These are phyloP conservation scores for Lactarius sp. DNA, from an alignment of 768 basidiomycete species.

Conservation along the genomic window DNA sequence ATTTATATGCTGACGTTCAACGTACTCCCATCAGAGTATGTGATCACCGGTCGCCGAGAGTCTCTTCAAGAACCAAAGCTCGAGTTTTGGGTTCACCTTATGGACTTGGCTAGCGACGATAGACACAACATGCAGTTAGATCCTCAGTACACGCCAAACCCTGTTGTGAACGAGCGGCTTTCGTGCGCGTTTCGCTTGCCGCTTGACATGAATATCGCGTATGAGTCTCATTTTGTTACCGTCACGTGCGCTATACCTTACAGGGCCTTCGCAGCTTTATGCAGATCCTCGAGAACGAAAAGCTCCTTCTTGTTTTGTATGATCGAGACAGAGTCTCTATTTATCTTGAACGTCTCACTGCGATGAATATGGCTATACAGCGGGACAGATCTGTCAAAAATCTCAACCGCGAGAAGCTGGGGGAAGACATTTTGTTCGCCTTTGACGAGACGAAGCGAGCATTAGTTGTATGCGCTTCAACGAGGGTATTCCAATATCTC, in stretches of 20 bases:
- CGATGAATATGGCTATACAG: constrained; percentile 1
- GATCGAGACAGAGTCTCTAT: background rate
- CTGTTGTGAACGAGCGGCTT: background rate
- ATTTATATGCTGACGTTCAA: background rate
- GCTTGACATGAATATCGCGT: constrained; percentile 5
- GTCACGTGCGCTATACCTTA: background rate
- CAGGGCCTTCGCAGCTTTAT: constrained; percentile 2
- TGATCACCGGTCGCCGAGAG: background rate
- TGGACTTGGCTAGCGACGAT: constrained; percentile 11
- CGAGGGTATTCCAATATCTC: constrained; percentile 34
- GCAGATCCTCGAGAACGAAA: constrained; percentile 17
- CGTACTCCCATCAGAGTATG: background rate
- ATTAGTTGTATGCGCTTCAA: constrained; percentile 41
- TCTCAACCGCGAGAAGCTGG: constrained; percentile 44
- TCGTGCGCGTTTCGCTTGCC: constrained; percentile 6
- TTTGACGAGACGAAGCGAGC: constrained; percentile 50
- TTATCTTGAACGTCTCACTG: constrained; percentile 9
- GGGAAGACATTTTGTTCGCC: constrained; percentile 40
- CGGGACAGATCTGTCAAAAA: background rate
- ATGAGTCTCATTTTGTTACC: background rate
- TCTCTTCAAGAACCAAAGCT: background rate
- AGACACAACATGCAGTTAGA: constrained; percentile 9
- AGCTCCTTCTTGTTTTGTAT: constrained; percentile 11
- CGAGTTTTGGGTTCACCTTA: background rate
- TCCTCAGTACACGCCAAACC: constrained; percentile 1